A percentile compares a stretch with the other conserved stretches of the same genome.
Evolutionary conservation across 164 flowering plant genomes (phyloP).

Genomic region (Chimonanthus praecox): DNA sequence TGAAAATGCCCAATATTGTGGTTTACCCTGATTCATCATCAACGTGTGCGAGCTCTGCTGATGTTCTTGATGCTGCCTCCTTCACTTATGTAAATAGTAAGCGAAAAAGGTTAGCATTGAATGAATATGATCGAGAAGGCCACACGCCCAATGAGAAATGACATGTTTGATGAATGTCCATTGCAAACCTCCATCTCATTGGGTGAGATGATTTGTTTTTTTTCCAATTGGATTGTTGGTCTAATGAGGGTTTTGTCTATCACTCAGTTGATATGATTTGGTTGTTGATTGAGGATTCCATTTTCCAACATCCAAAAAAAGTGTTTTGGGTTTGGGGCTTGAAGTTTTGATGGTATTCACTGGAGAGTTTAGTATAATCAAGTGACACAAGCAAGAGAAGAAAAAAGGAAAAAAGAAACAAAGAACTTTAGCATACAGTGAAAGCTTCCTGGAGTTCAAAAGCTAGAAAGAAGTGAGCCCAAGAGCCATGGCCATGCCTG

Average conservation of each 20-base stretch:
- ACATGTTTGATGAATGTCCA: neutral
- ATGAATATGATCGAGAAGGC: constrained; percentile 42
- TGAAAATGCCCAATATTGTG: constrained; percentile 14
- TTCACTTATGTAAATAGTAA: constrained; percentile 22
- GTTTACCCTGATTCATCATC: constrained; percentile 32
- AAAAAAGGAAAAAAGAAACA: constrained; percentile 2
- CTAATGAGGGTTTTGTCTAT: constrained; percentile 17
- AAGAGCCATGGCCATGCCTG: constrained; percentile 16
- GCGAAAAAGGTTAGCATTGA: constrained; percentile 33
- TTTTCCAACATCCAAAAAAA: constrained; percentile 20
- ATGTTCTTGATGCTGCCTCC: constrained; percentile 25
- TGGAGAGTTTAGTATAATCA: constrained; percentile 6
- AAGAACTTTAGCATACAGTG: constrained; percentile 22
- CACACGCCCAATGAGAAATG: constrained; percentile 32
- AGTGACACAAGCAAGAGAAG: constrained; percentile 16
- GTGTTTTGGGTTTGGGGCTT: constrained; percentile 2
- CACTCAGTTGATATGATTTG: constrained; percentile 9
- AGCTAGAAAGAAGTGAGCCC: constrained; percentile 13
- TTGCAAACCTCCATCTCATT: neutral
- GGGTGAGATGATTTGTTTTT: neutral
- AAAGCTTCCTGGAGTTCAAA: constrained; percentile 29
- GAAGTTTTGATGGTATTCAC: constrained; percentile 3
- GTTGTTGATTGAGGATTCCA: constrained; percentile 19
- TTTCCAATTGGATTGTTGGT: constrained; percentile 10
- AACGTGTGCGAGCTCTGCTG: constrained; percentile 12